A percentile compares a stretch with the other conserved stretches of the same genome.
phyloP scores from a whole-genome alignment of 2,329 filamentous ascomycete genomes.

The Cytospora piceae region DNA sequence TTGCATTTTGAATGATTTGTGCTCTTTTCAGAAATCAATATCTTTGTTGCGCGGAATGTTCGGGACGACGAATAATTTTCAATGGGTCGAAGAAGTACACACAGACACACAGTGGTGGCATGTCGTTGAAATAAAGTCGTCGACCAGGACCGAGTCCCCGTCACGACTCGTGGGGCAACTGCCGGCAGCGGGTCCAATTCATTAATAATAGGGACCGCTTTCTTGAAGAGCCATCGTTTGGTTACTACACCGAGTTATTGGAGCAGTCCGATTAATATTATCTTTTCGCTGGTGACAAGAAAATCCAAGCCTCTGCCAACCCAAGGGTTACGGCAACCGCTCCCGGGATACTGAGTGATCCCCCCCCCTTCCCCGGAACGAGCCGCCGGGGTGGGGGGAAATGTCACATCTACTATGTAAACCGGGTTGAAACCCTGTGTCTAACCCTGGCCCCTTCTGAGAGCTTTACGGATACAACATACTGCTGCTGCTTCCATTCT shows the following conservation, averaged over 20 bases:
- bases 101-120: background rate
- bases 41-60: background rate
- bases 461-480: too few species aligned
- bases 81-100: background rate
- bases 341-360: too few species aligned
- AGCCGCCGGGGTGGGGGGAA: too few species aligned
- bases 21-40: background rate
- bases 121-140: constrained; percentile 19
- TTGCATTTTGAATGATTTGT: constrained; percentile 35
- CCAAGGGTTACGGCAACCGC: background rate
- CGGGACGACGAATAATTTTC: background rate
- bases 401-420: too few species aligned
- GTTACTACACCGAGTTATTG: background rate
- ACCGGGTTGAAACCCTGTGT: too few species aligned
- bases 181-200: background rate
- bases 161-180: background rate
- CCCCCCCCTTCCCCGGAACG: too few species aligned
- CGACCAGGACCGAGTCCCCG: background rate
- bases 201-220: background rate
- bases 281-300: background rate
- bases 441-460: too few species aligned
- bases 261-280: background rate
- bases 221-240: background rate
- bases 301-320: background rate
- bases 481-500: too few species aligned